Conservation (phyloP, 805 yeast species). For the Jamesozyma jinghongensis region DNA sequence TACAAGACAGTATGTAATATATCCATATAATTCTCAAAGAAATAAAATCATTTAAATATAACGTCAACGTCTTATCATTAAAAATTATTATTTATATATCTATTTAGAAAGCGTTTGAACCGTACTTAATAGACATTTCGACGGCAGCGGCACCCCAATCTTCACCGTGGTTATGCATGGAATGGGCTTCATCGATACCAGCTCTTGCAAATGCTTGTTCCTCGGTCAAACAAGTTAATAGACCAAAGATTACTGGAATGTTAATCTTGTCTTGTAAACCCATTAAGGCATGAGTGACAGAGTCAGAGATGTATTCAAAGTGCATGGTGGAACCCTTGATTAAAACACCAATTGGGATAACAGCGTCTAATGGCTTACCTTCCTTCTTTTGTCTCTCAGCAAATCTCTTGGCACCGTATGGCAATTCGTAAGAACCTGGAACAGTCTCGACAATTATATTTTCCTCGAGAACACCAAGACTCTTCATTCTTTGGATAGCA, state of each 20-base stretch:
- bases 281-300: constrained; percentile 82
- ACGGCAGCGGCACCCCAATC: constrained; percentile 99
- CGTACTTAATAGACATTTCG: constrained; percentile 66
- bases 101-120: constrained; percentile 13
- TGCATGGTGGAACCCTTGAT: constrained; percentile 98
- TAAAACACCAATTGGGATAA: constrained; percentile 87
- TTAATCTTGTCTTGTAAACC: constrained; percentile 56
- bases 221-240: constrained; percentile 86
- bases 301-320: constrained; percentile 92
- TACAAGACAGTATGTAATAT: background rate
- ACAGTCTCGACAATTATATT: constrained; percentile 78
- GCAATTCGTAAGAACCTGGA: constrained; percentile 93
- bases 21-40: background rate
- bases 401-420: constrained; percentile 61
- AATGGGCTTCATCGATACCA: constrained; percentile 57
- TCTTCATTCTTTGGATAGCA: constrained; percentile 48
- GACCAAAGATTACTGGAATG: constrained; percentile 86
- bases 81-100: background rate
- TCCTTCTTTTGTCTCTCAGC: constrained; percentile 35
- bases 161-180: constrained; percentile 89
- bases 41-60: background rate
- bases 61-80: too few relatives aligned
- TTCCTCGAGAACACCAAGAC: constrained; percentile 62
- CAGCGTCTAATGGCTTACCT: constrained; percentile 60
- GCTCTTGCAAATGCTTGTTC: constrained; percentile 92